A percentile compares a stretch with the other conserved stretches of the same genome.
phyloP scores from a whole-genome alignment of 169 alveolate species.

The Plasmodium inui region DNA sequence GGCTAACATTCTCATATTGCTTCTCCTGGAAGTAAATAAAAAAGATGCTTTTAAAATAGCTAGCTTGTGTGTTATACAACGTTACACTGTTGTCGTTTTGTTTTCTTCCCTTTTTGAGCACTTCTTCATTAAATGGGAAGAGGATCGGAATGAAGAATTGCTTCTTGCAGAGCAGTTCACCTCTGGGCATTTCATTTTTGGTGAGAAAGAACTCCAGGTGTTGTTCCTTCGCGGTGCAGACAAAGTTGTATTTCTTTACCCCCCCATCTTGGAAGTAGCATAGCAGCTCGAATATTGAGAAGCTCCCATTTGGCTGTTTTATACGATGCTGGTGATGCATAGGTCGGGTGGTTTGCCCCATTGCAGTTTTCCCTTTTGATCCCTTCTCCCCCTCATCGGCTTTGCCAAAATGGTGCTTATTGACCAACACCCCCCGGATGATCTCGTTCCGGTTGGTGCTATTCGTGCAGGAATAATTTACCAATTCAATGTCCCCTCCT shows the following conservation, averaged over 20 bases:
- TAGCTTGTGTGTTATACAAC: slow-evolving; percentile 8
- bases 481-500: not conserved
- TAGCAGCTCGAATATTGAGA: slow-evolving; percentile 22
- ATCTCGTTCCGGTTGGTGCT: not conserved
- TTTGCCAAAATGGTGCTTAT: slow-evolving; percentile 51
- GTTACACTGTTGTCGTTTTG: slow-evolving; percentile 1
- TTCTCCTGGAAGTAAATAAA: slow-evolving; percentile 59
- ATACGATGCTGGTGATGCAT: not conserved
- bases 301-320: slow-evolving; percentile 4
- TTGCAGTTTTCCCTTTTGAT: not conserved
- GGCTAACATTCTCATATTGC: slow-evolving; percentile 32
- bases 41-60: slow-evolving; percentile 32
- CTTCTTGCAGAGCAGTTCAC: slow-evolving; percentile 8
- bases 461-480: slow-evolving; percentile 35
- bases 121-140: slow-evolving; percentile 71
- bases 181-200: slow-evolving; percentile 32
- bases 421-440: slow-evolving; percentile 11
- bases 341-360: not conserved
- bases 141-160: slow-evolving; percentile 36
- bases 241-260: slow-evolving; percentile 32
- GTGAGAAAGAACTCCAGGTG: slow-evolving; percentile 35
- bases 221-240: slow-evolving; percentile 29
- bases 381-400: slow-evolving; percentile 3
- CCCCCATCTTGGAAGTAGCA: slow-evolving; percentile 42
- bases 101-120: slow-evolving; percentile 16